Conservation (phyloP, 768 basidiomycete genomes). For the Tylopilus subfusipes region DNA sequence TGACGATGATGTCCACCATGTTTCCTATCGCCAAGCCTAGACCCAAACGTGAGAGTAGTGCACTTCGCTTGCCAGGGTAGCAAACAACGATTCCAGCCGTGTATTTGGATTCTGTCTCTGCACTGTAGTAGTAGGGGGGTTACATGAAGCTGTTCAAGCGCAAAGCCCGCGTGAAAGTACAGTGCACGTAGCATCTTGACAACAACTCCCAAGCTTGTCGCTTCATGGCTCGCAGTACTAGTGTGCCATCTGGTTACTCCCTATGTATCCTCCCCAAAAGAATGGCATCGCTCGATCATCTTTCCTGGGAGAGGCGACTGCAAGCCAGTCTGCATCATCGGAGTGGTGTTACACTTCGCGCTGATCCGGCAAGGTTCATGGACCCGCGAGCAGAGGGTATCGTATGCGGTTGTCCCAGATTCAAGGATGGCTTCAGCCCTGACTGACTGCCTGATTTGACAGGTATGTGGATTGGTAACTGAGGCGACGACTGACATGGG, state of each 20-base stretch:
- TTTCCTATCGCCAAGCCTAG: not conserved
- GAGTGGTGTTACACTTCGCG: conserved; percentile 25
- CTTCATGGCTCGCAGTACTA: not conserved
- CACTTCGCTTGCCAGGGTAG: not conserved
- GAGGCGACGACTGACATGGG: conserved; percentile 22
- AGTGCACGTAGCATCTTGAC: conserved; percentile 7
- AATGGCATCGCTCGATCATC: conserved; percentile 1
- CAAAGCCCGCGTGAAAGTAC: conserved; percentile 12
- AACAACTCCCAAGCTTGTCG: not conserved
- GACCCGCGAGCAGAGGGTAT: conserved; percentile 12
- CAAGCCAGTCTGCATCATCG: conserved; percentile 13
- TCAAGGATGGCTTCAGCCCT: conserved; percentile 13
- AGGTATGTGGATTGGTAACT: conserved; percentile 9
- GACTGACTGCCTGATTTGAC: conserved; percentile 17
- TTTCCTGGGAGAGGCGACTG: not conserved
- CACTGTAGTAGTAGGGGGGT: conserved; percentile 16
- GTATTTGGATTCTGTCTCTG: conserved; percentile 10
- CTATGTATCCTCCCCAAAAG: not conserved
- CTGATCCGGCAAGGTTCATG: conserved; percentile 18
- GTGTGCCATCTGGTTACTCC: not conserved
- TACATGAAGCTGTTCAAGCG: conserved; percentile 16
- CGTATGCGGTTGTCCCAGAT: conserved; percentile 10
- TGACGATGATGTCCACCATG: conserved; percentile 20
- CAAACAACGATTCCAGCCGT: not conserved
- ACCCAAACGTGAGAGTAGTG: not conserved